Evolutionary conservation across 129 eudicot species (phyloP).

Genomic region (Kitagawia praeruptora): DNA sequence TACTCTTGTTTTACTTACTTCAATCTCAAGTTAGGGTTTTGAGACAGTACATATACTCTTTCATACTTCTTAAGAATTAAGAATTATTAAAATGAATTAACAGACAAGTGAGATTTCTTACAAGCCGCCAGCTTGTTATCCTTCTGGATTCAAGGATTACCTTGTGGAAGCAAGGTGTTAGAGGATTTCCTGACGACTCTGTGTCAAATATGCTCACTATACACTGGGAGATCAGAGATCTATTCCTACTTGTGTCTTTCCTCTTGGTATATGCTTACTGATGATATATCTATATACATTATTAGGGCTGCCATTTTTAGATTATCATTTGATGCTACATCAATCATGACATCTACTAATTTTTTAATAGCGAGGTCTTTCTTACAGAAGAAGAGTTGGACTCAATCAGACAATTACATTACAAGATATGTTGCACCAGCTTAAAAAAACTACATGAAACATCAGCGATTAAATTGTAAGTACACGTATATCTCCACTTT

Average conservation of each 20-base stretch:
- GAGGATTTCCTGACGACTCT: background rate
- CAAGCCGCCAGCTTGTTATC: background rate
- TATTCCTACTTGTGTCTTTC: background rate
- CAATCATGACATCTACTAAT: background rate
- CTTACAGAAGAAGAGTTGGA: background rate
- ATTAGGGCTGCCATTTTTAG: background rate
- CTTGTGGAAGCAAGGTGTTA: background rate
- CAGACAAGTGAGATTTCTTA: background rate
- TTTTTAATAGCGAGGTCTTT: background rate
- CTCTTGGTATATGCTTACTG: background rate
- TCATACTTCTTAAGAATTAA: background rate
- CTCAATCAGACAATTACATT: background rate
- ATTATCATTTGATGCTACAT: background rate
- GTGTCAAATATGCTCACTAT: background rate
- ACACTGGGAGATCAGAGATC: background rate
- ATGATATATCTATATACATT: background rate
- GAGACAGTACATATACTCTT: background rate
- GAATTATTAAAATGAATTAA: background rate
- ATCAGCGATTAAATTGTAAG: background rate
- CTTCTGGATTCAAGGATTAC: background rate
- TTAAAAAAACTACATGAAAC: background rate
- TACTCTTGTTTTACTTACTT: background rate
- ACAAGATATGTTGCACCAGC: background rate
- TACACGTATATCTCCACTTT: background rate
- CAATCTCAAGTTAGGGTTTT: background rate